phyloP scores from a whole-genome alignment of 1,284 basidiomycete genomes.

The Bondarzewia mesenterica region DNA sequence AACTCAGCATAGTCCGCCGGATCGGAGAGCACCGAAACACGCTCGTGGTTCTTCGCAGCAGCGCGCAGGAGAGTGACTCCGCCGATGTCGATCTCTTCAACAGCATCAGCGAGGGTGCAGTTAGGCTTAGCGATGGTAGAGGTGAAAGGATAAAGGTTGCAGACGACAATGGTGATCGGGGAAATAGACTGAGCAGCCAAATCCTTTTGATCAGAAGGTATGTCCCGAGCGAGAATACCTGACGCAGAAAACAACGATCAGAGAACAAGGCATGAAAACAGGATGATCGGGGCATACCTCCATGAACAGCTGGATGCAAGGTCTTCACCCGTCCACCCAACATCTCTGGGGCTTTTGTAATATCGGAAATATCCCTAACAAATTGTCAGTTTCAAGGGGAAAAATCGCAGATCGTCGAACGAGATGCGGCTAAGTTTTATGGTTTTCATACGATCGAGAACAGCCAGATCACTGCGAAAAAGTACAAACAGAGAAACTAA shows the following conservation, averaged over 20 bases:
- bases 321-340: slow-evolving; percentile 98
- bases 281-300: slow-evolving; percentile 49
- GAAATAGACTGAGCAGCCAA: slow-evolving; percentile 76
- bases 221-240: slow-evolving; percentile 88
- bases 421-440: too few species aligned
- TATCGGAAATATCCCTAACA: slow-evolving; percentile 89
- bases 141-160: slow-evolving; percentile 98
- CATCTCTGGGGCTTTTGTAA: slow-evolving; percentile 99
- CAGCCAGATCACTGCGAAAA: background rate
- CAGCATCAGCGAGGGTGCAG: slow-evolving; percentile 87
- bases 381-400: too few species aligned
- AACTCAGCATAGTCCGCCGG: slow-evolving; percentile 90
- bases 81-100: slow-evolving; percentile 99
- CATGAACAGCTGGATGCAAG: slow-evolving; percentile 97
- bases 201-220: slow-evolving; percentile 81
- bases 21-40: slow-evolving; percentile 89
- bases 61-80: slow-evolving; percentile 97
- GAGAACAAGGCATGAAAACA: background rate
- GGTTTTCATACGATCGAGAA: too few species aligned
- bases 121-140: slow-evolving; percentile 84
- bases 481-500: slow-evolving; percentile 12
- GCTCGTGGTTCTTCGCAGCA: slow-evolving; percentile 97
- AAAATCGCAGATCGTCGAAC: background rate
- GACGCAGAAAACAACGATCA: slow-evolving; percentile 1
- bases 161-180: slow-evolving; percentile 92